Evolutionary conservation across 2,329 filamentous ascomycete genomes (phyloP), one percentile per base, ranked within the genome.

Genomic region (Ophiosphaerella narmari): DNA sequence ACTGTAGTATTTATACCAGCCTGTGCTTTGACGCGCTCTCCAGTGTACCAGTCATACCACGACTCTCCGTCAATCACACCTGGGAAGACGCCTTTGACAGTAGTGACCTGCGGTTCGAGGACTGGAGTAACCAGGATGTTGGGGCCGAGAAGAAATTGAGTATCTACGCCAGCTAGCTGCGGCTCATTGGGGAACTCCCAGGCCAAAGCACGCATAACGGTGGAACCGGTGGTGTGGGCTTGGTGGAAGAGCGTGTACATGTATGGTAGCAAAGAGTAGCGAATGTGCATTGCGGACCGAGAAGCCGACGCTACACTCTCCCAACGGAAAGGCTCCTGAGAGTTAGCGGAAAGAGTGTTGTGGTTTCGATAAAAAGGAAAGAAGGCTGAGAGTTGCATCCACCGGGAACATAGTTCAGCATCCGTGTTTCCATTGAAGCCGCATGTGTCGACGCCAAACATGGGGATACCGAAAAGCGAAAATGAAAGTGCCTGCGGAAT

Each of bases 21-120:
- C 23, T 75, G 53, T 0, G 77, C 80, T 13, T 75, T 63, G 3
- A 90, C 76, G 0, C 77, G 77, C 0, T 78, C 78, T 43, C 85
- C 82, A n/a, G 81, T 87, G 70, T 91, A 91, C 87, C 88, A 92
- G 68, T 92, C 88, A 62, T 91, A 92, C 86, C 88, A 92, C 2
- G 84, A 70, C 35, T 83, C 82, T 21, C 77, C 85, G 1, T 79
- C 71, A 2, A 78, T 78, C 2, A 85, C 70, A 6, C 87, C 87
- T 0, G 88, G 88, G 69, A 91, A 91, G 3, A 90, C 82, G 24
- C 85, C 88, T 23, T 82, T 75, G 7, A 90, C 87, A 1, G 78
- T 80, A 0, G 75, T 81, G 14, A 82, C 82, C 7, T 82, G 85
- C 55, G 85, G 84, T 3, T 79, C 81, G 1, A 91, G 79, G 0